Percentiles rank a stretch among this genome's conserved stretches.
phyloP scores from a whole-genome alignment of 2,329 filamentous ascomycete genomes.

The Colletotrichum liaoningense region DNA sequence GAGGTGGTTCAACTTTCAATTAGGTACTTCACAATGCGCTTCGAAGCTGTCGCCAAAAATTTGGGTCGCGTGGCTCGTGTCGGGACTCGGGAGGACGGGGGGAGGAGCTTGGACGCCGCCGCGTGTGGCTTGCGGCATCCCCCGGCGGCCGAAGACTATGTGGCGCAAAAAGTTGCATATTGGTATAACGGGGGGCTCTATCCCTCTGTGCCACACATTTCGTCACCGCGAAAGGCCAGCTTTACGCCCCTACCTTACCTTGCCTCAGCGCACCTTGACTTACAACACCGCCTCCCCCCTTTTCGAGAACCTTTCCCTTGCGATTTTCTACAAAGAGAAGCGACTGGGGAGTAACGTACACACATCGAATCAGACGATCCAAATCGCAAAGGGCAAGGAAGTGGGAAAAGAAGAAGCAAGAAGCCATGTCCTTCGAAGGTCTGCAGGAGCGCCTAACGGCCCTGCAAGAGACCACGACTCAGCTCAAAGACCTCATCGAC shows the following conservation, averaged over 20 bases:
- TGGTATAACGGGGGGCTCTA: background rate
- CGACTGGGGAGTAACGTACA: background rate
- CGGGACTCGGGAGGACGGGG: slow-evolving; percentile 8
- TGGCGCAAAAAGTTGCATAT: background rate
- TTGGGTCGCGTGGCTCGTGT: slow-evolving; percentile 30
- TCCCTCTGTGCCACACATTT: slow-evolving; percentile 27
- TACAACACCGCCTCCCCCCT: background rate
- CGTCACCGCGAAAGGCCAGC: slow-evolving; percentile 39
- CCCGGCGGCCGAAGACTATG: background rate
- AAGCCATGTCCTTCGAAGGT: slow-evolving; percentile 66
- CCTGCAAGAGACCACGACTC: slow-evolving; percentile 70
- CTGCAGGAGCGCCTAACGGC: slow-evolving; percentile 70
- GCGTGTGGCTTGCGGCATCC: slow-evolving; percentile 3
- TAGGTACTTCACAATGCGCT: background rate
- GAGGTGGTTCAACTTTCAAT: background rate
- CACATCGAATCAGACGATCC: background rate
- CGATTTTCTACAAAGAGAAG: no score
- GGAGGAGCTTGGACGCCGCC: slow-evolving; percentile 30
- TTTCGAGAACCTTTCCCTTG: background rate
- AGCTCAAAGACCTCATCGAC: slow-evolving; percentile 69
- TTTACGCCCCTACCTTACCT: slow-evolving; percentile 21
- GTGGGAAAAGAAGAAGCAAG: background rate
- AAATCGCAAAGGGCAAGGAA: background rate
- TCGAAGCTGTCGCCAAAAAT: slow-evolving; percentile 34
- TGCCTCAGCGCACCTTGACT: background rate